These are phyloP conservation scores for Hypomontagnella monticulosa DNA, from an alignment of 495 filamentous ascomycete species.

Conservation along the genomic window DNA sequence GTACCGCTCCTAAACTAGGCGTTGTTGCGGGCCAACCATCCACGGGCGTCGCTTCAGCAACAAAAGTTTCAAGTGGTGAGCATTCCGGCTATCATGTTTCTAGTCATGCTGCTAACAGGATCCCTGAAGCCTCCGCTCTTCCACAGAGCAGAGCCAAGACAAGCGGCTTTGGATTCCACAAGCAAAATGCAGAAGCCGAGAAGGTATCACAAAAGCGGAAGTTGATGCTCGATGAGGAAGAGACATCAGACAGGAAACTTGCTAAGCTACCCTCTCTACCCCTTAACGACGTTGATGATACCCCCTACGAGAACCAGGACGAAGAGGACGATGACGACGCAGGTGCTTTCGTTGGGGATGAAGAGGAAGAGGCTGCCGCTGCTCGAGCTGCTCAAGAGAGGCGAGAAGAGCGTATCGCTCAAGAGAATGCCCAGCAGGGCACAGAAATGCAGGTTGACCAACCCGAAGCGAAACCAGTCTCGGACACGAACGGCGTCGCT, in stretches of 20 bases:
- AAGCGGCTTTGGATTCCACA: slow-evolving; percentile 84
- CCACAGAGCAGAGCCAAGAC: slow-evolving; percentile 76
- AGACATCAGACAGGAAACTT: slow-evolving; percentile 82
- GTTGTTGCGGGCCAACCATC: slow-evolving; percentile 44
- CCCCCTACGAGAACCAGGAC: slow-evolving; percentile 66
- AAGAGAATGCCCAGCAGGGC: slow-evolving; percentile 64
- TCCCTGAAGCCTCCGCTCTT: slow-evolving; percentile 56
- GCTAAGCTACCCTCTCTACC: slow-evolving; percentile 84
- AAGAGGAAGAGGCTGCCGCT: slow-evolving; percentile 87
- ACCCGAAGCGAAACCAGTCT: slow-evolving; percentile 49
- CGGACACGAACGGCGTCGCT: slow-evolving; percentile 37
- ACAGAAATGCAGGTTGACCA: slow-evolving; percentile 53
- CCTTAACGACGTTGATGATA: slow-evolving; percentile 67
- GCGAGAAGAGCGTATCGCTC: slow-evolving; percentile 58
- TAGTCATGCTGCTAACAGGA: slow-evolving; percentile 13
- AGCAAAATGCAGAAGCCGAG: slow-evolving; percentile 70
- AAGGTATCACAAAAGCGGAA: slow-evolving; percentile 74
- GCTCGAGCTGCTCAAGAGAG: slow-evolving; percentile 74
- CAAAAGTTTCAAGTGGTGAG: slow-evolving; percentile 41
- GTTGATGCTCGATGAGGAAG: slow-evolving; percentile 88
- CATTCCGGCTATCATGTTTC: slow-evolving; percentile 7
- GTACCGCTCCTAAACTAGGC: slow-evolving; percentile 52
- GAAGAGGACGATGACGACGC: slow-evolving; percentile 76
- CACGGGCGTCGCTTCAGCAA: slow-evolving; percentile 25
- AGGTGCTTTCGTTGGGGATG: slow-evolving; percentile 77